Percentiles rank a stretch among this genome's conserved stretches.
Conservation (phyloP, 352 stramenopile species). For the Saprolegnia diclina region DNA sequence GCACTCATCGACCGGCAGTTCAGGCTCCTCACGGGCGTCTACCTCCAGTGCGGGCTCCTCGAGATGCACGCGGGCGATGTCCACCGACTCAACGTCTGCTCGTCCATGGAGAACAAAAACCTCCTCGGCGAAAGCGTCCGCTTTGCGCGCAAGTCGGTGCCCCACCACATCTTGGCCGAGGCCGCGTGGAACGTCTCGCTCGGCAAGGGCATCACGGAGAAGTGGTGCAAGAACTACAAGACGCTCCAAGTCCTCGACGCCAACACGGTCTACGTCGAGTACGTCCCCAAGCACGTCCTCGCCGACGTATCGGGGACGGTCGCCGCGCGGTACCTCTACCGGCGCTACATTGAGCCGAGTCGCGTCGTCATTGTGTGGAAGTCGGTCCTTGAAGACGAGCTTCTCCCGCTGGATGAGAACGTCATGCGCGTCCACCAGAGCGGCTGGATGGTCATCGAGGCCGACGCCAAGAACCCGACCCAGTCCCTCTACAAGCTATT, state of each 20-base stretch:
- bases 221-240: slow-evolving; percentile 4
- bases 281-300: slow-evolving; percentile 19
- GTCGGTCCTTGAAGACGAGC: slow-evolving; percentile 25
- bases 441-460: slow-evolving; percentile 25
- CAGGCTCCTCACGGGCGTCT: slow-evolving; percentile 21
- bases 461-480: neutral
- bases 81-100: slow-evolving; percentile 9
- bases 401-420: neutral
- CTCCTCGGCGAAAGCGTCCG: slow-evolving; percentile 10
- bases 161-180: neutral
- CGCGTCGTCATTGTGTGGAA: slow-evolving; percentile 27
- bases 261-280: slow-evolving; percentile 23
- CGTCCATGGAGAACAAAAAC: slow-evolving; percentile 11
- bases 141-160: neutral
- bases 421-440: slow-evolving; percentile 21
- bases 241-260: slow-evolving; percentile 15
- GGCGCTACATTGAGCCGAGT: neutral
- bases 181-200: slow-evolving; percentile 12
- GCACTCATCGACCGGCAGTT: slow-evolving; percentile 21
- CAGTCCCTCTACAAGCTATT: slow-evolving; percentile 20
- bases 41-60: slow-evolving; percentile 11
- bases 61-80: slow-evolving; percentile 15
- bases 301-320: slow-evolving; percentile 18
- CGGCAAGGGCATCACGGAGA: slow-evolving; percentile 10
- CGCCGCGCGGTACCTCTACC: slow-evolving; percentile 12